Conservation (phyloP, 2,329 filamentous ascomycete species). For the Botrytis byssoidea region DNA sequence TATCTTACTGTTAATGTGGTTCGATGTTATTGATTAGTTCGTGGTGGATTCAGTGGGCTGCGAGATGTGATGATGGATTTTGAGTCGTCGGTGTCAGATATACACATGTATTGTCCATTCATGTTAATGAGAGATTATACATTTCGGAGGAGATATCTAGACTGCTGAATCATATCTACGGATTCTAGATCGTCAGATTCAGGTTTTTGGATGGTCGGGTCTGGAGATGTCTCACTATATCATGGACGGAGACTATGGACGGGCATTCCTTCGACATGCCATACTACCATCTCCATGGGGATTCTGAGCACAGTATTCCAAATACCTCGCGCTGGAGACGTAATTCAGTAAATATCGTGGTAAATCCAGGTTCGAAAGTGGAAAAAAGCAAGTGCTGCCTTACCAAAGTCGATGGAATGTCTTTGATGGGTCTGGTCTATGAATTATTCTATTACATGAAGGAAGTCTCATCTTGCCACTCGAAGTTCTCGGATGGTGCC, state of each 20-base stretch:
- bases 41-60: neutral
- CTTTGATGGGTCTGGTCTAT: no score
- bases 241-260: no score
- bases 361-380: neutral
- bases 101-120: neutral
- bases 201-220: neutral
- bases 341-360: neutral
- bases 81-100: neutral
- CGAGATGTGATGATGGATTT: neutral
- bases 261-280: neutral
- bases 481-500: accelerated
- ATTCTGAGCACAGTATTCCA: neutral
- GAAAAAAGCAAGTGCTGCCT: neutral
- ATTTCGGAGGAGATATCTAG: neutral
- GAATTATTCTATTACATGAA: neutral
- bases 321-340: neutral
- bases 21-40: neutral
- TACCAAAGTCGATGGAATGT: neutral
- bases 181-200: neutral
- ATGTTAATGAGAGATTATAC: neutral
- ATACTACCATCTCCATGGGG: neutral
- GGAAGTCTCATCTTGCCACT: neutral
- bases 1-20: neutral
- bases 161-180: neutral
- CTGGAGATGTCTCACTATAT: neutral